These are phyloP conservation scores for Prunus kanzakura DNA, from an alignment of 306 rosid species.

Conservation along the genomic window DNA sequence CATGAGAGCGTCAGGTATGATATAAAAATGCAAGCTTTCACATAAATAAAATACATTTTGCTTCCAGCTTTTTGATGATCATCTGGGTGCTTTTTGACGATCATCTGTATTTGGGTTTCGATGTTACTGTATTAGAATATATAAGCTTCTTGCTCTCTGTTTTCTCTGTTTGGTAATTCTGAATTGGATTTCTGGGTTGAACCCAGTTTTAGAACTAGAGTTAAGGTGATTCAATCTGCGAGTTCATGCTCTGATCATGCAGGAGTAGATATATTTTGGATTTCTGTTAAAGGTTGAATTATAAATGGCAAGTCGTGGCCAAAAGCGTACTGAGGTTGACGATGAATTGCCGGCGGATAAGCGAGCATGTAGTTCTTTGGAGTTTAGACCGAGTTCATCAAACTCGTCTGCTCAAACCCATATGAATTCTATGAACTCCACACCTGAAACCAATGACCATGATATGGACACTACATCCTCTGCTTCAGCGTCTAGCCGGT, in stretches of 20 bases:
- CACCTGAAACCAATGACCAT: conserved; percentile 56
- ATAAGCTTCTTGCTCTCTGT: neutral
- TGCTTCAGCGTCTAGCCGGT: conserved; percentile 75
- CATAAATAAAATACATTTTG: neutral
- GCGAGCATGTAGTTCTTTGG: conserved; percentile 80
- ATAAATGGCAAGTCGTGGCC: conserved; percentile 88
- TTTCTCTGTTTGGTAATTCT: neutral
- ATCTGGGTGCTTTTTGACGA: neutral
- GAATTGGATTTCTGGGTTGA: conserved; percentile 6
- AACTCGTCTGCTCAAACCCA: conserved; percentile 61
- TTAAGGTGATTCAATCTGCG: neutral
- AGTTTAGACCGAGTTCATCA: conserved; percentile 84
- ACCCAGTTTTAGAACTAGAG: neutral
- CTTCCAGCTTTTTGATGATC: conserved; percentile 2
- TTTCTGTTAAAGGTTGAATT: conserved; percentile 26
- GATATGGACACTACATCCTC: conserved; percentile 94
- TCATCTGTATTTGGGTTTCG: neutral
- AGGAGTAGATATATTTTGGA: conserved; percentile 28
- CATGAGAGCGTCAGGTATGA: neutral
- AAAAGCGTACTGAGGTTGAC: conserved; percentile 73
- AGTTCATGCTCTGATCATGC: conserved; percentile 25
- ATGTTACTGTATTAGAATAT: neutral
- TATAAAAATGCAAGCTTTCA: neutral
- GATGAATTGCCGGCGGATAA: conserved; percentile 93
- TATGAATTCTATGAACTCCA: conserved; percentile 39